phyloP scores from a whole-genome alignment of 164 flowering plant species.

The Cinnamomum micranthum region DNA sequence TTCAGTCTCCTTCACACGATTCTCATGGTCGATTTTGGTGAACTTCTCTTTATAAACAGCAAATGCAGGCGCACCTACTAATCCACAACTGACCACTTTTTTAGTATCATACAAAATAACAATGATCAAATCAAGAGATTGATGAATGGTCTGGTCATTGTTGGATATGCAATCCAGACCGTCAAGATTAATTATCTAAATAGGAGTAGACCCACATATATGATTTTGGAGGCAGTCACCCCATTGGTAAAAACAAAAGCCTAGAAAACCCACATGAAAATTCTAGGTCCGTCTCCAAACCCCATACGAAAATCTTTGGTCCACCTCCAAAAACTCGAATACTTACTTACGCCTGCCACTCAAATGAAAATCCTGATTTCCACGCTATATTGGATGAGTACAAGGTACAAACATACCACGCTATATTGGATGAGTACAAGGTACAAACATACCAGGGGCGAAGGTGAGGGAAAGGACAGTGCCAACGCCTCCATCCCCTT shows the following conservation, averaged over 20 bases:
- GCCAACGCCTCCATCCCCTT: neutral
- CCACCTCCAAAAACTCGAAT: too few relatives aligned
- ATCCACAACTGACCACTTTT: neutral
- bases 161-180: neutral
- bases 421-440: neutral
- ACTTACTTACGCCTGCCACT: neutral
- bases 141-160: neutral
- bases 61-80: neutral
- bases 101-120: neutral
- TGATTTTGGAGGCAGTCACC: too few relatives aligned
- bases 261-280: too few relatives aligned
- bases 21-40: slow-evolving; percentile 21
- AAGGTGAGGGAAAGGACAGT: neutral
- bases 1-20: slow-evolving; percentile 24
- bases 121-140: neutral
- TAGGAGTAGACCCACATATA: too few relatives aligned
- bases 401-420: neutral
- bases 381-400: neutral
- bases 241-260: too few relatives aligned
- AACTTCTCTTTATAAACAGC: neutral
- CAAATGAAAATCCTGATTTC: neutral
- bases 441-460: neutral
- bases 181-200: neutral
- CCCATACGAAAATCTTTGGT: too few relatives aligned
- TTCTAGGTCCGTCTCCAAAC: too few relatives aligned